Percentiles rank a stretch among this genome's conserved stretches.
Evolutionary conservation across 1,284 basidiomycete species (phyloP).

Genomic region (Rhodotorula sp.): DNA sequence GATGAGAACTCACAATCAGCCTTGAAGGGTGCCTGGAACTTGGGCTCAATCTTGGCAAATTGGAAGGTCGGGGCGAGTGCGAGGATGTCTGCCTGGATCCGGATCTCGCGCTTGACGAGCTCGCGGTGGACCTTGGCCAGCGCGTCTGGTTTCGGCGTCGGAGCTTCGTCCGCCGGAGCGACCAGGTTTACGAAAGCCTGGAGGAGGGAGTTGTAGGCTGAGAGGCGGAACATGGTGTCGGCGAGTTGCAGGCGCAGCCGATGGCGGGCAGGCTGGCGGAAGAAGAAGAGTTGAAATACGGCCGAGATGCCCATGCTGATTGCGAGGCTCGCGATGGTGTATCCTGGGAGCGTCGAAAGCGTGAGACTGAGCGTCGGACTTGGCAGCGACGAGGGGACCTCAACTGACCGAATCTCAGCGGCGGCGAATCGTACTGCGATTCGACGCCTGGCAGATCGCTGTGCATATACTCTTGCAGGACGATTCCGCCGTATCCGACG

Average conservation of each 20-base stretch:
- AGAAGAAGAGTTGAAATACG: conserved; percentile 36
- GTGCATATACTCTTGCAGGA: conserved; percentile 30
- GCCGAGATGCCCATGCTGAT: conserved; percentile 34
- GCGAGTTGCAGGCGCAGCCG: conserved; percentile 33
- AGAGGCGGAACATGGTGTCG: conserved; percentile 31
- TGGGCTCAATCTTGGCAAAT: conserved; percentile 34
- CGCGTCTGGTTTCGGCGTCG: conserved; percentile 20
- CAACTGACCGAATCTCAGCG: conserved; percentile 21
- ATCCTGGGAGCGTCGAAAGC: conserved; percentile 14
- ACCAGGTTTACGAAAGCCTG: conserved; percentile 34
- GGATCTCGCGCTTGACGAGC: conserved; percentile 29
- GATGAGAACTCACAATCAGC: conserved; percentile 7
- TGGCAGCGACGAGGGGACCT: conserved; percentile 9
- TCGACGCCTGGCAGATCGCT: conserved; percentile 22
- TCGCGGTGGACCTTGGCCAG: conserved; percentile 30
- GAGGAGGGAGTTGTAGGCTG: conserved; percentile 35
- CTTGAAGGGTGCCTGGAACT: conserved; percentile 32
- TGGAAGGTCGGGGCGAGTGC: conserved; percentile 30
- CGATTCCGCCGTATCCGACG: conserved; percentile 23
- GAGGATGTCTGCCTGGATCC: conserved; percentile 27
- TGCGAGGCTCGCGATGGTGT: conserved; percentile 26
- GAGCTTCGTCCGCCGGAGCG: conserved; percentile 35
- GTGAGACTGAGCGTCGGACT: conserved; percentile 44
- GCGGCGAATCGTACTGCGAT: conserved; percentile 22
- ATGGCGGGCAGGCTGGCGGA: conserved; percentile 33